Evolutionary conservation across 1,284 basidiomycete genomes (phyloP), one percentile per base, ranked within the genome.

Genomic region (Flammula alnicola): DNA sequence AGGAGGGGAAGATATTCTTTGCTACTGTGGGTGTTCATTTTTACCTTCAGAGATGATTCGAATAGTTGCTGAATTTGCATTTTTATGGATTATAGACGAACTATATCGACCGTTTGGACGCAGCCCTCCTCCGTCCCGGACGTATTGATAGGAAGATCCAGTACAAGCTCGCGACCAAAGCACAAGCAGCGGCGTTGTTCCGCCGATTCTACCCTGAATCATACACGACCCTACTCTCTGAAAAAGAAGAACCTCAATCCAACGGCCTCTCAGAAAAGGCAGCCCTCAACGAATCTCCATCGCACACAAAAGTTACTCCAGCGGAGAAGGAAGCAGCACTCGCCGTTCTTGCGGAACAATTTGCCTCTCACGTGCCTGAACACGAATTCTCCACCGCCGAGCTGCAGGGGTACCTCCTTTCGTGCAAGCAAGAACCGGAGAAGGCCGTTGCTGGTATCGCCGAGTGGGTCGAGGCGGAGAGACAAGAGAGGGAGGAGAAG

Each of bases 361-460:
- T 84, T 59, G 67, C 76, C 0, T 52, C 63, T 0, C 54, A 52
- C 4, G 68, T 85, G 4, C 80, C 81, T 0, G 68, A 74, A 12
- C 60, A 75, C 30, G 72, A 73, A 44, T 80, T 83, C 55, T 78
- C 79, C 11, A 78, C 79, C 8, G 80, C 83, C 1, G 79, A 80
- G 40, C 69, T 86, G 3, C 83, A 84, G 56, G 82, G 81, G 0
- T 81, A 77, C 57, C 66, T 85, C 32, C 70, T 84, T 44, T 60
- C 64, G 3, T 75, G 72, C 58, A 83, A 82, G 62, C 72, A 67
- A 29, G 60, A 73, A 23, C 79, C 83, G 0, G 61, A 63, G 41
- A 57, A 60, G 8, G 81, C 81, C 0, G 71, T 74, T 1, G 55
- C 63, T 1, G 65, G 58, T 4, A 63, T 74, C 5, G 49, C 48